Percentiles rank a stretch among this genome's conserved stretches.
phyloP scores from a whole-genome alignment of 805 yeast genomes.

The Teunomyces kruisii region DNA sequence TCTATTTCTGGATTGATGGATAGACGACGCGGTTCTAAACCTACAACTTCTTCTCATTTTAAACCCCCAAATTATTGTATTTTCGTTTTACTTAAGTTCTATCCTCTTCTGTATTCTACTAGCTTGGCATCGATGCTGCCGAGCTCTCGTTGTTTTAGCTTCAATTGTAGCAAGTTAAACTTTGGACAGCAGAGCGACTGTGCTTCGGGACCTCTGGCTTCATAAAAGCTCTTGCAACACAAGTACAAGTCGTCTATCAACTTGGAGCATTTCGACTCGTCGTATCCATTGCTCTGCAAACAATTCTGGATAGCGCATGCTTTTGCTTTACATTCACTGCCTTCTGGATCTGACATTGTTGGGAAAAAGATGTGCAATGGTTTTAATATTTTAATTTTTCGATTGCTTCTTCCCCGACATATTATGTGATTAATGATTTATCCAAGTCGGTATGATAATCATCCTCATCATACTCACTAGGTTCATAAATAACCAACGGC shows the following conservation, averaged over 20 bases:
- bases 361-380: not conserved
- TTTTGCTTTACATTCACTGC: conserved; percentile 60
- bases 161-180: conserved; percentile 58
- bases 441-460: conserved; percentile 59
- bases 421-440: conserved; percentile 16
- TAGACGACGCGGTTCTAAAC: conserved; percentile 76
- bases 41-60: conserved; percentile 38
- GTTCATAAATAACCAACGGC: conserved; percentile 43
- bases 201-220: conserved; percentile 55
- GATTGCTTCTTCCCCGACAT: not conserved
- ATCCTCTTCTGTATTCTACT: conserved; percentile 9
- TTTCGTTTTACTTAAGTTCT: conserved; percentile 1
- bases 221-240: conserved; percentile 72
- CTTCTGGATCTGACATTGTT: conserved; percentile 2
- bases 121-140: conserved; percentile 62
- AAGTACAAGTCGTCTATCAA: conserved; percentile 68
- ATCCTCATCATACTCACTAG: conserved; percentile 53
- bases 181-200: conserved; percentile 78
- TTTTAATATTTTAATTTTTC: conserved; percentile 3
- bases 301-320: conserved; percentile 89
- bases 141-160: conserved; percentile 60
- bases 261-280: conserved; percentile 73
- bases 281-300: conserved; percentile 55
- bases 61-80: not conserved
- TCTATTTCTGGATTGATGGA: conserved; percentile 37